Evolutionary conservation across 2,329 filamentous ascomycete species (phyloP).

Genomic region (Sordariomycetes sp.): DNA sequence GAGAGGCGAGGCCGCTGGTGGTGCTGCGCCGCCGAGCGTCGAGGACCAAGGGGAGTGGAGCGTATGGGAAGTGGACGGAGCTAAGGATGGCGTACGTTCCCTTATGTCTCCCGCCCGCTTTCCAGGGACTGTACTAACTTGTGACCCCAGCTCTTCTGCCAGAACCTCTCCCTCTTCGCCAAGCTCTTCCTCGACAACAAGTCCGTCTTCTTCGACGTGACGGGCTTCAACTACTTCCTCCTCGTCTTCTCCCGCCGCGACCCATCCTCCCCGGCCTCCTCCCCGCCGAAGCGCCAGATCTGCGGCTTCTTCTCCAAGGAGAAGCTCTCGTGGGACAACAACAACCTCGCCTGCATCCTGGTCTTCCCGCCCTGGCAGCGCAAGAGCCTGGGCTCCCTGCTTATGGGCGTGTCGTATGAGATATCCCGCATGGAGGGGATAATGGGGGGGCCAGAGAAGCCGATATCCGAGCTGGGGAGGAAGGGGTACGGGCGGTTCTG

Average conservation of each 20-base stretch:
- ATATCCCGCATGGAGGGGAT: constrained; percentile 74
- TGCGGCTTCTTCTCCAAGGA: constrained; percentile 99
- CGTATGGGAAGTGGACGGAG: constrained; percentile 88
- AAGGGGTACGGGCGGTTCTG: constrained; percentile 80
- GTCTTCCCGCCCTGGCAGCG: constrained; percentile 94
- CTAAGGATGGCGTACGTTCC: not conserved
- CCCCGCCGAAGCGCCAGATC: constrained; percentile 33
- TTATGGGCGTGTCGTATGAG: constrained; percentile 92
- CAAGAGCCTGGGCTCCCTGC: constrained; percentile 73
- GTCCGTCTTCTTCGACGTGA: constrained; percentile 94
- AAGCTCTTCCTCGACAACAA: constrained; percentile 98
- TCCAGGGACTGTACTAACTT: constrained; percentile 6
- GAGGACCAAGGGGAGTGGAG: constrained; percentile 64
- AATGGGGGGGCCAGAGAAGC: constrained; percentile 88
- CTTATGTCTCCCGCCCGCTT: not conserved
- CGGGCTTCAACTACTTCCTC: constrained; percentile 88
- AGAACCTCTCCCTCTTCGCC: constrained; percentile 90
- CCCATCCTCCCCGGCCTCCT: constrained; percentile 8
- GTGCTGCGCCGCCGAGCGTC: constrained; percentile 11
- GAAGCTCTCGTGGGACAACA: constrained; percentile 97
- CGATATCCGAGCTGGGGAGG: constrained; percentile 74
- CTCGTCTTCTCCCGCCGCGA: constrained; percentile 62
- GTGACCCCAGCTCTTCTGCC: constrained; percentile 61
- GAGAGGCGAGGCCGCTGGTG: constrained; percentile 15
- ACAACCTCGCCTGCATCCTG: constrained; percentile 93